Percentiles rank a stretch among this genome's conserved stretches.
Evolutionary conservation across 2,329 filamentous ascomycete genomes (phyloP).

Genomic region (Venturia effusa): DNA sequence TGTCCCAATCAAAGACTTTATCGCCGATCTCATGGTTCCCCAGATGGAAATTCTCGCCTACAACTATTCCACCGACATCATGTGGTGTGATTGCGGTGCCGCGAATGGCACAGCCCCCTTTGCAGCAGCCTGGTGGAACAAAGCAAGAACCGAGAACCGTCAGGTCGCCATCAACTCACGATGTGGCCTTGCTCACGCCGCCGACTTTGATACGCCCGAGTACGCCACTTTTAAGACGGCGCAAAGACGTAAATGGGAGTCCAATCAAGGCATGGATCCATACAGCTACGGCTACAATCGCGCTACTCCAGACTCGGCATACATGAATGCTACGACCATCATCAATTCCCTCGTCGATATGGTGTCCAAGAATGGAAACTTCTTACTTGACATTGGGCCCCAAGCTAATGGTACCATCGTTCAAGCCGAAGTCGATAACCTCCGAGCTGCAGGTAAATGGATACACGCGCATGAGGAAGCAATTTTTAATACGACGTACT

Average conservation of each 20-base stretch:
- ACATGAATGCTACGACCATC: slow-evolving; percentile 42
- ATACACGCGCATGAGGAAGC: slow-evolving; percentile 43
- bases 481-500: slow-evolving; percentile 47
- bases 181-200: slow-evolving; percentile 38
- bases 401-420: slow-evolving; percentile 44
- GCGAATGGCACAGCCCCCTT: slow-evolving; percentile 33
- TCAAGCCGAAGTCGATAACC: slow-evolving; percentile 34
- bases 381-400: slow-evolving; percentile 47
- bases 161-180: slow-evolving; percentile 47
- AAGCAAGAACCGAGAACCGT: slow-evolving; percentile 26
- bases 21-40: slow-evolving; percentile 31
- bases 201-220: slow-evolving; percentile 52
- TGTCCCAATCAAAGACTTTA: slow-evolving; percentile 30
- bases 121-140: slow-evolving; percentile 33
- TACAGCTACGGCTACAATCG: slow-evolving; percentile 50
- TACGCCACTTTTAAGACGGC: slow-evolving; percentile 27
- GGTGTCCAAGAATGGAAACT: slow-evolving; percentile 45
- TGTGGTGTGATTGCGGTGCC: slow-evolving; percentile 39
- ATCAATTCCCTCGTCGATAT: slow-evolving; percentile 41
- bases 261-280: slow-evolving; percentile 49
- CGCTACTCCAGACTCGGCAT: slow-evolving; percentile 37
- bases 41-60: slow-evolving; percentile 33
- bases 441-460: slow-evolving; percentile 44
- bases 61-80: slow-evolving; percentile 32
- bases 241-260: slow-evolving; percentile 49